A percentile compares a stretch with the other conserved stretches of the same genome.
These are phyloP conservation scores for Cercospora brassicicola DNA, from an alignment of 2,329 filamentous ascomycete species.

Conservation along the genomic window DNA sequence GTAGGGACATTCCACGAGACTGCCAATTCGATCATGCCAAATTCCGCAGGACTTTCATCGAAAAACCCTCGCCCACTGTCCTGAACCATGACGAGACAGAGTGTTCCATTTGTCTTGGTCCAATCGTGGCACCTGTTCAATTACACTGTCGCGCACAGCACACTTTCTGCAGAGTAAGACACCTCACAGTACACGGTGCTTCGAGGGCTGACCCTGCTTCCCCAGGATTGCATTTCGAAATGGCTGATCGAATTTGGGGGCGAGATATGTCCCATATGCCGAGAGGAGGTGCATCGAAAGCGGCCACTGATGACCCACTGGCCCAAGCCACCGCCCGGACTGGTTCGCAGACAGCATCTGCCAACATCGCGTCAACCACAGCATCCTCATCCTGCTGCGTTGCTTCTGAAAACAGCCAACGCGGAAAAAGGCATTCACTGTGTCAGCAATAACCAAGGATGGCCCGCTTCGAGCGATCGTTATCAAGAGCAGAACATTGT, in stretches of 20 bases:
- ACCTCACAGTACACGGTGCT: not conserved
- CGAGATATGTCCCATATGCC: not conserved
- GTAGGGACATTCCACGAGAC: not conserved
- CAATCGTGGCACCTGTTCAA: not conserved
- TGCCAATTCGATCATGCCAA: not conserved
- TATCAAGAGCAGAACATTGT: not conserved
- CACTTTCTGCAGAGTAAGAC: not conserved
- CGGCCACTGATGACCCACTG: not conserved
- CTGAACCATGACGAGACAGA: not conserved
- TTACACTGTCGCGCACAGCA: not conserved
- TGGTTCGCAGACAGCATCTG: not conserved
- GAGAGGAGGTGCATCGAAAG: not conserved
- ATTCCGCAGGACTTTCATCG: not conserved
- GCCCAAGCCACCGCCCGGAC: not conserved
- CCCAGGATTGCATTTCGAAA: not conserved
- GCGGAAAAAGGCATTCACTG: not conserved
- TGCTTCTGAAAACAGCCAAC: not conserved
- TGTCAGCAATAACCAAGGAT: not conserved
- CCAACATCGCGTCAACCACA: not conserved
- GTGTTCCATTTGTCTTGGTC: not conserved
- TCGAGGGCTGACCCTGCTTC: not conserved
- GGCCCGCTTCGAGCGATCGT: not conserved
- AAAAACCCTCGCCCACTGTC: not conserved
- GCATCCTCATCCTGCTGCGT: not conserved
- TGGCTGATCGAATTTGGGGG: not conserved